Base-by-base conservation (phyloP, 352 stramenopile genomes). In the Phytophthora nicotianae region DNA sequence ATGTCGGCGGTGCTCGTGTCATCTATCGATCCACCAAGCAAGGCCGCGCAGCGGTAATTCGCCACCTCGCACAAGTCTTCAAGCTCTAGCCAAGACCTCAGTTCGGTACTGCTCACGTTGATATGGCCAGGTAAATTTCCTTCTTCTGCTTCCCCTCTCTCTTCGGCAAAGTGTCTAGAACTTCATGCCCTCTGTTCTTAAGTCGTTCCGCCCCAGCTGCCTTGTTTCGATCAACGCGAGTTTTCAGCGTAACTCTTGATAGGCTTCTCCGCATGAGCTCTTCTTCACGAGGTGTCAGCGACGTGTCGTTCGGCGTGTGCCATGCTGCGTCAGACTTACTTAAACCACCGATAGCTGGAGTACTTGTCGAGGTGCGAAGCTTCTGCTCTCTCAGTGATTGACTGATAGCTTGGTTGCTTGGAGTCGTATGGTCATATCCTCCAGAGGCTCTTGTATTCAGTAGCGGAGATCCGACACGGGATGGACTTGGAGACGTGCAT, bases 181-280 rank as follows among this genome's bases (percentile, higher is more conserved):
- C 19, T 66, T 72, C 24, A 23, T 68, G 19, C 17, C 29, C 50
- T 55, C 45, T 70, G 26, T 55, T 74, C 50, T 58, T 68, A 10
- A 73, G 60, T 40, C 59, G 45, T 35, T 71, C 52, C 33, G 33
- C 57, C 10, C 62, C 62, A 27, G 41, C 50, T n/a, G 27, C 24
- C 50, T 75, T 86, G 45, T 81, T 84, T 14, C 55, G 50, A 48
- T 81, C 54, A 45, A 88, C 72, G 0, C 79, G 77, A 45, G 71
- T 62, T 42, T 86, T 85, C 11, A 91, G 50, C 11, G 77, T 83
- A 37, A 89, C 79, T 55, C 66, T 59, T 4, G 81, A 88, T 29
- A 90, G 46, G 55, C 81, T 90, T 54, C 83, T 70, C n/a, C 79
- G 66, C 37, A 90, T 46, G 19, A 88, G 71, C 14, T 86, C 72